Conservation (phyloP, 2,329 filamentous ascomycete genomes). For the Stagonosporopsis cucurbitacearum region DNA sequence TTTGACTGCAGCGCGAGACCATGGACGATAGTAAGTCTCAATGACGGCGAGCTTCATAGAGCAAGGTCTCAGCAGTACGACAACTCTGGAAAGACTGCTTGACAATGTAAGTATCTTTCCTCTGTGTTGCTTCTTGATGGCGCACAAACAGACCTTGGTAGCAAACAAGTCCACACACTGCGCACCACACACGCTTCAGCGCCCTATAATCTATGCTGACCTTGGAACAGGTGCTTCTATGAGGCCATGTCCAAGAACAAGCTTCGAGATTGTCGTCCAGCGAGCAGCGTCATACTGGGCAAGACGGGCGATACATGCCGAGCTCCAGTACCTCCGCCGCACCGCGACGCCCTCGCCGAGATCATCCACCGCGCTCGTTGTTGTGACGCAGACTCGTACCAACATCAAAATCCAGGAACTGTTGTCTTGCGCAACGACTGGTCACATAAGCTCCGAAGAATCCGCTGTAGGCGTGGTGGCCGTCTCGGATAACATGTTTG, state of each 20-base stretch:
- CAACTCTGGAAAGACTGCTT: neutral
- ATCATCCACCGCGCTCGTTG: no score
- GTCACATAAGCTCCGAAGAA: neutral
- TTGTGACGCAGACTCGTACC: neutral
- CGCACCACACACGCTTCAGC: neutral
- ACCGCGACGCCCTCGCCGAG: neutral
- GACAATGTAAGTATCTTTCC: neutral
- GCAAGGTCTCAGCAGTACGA: neutral
- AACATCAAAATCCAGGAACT: neutral
- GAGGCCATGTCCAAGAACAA: neutral
- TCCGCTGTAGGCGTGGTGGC: no score
- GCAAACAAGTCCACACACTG: neutral
- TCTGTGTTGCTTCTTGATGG: neutral
- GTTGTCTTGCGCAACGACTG: neutral
- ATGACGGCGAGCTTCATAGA: neutral
- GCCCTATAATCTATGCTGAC: neutral
- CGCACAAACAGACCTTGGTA: neutral
- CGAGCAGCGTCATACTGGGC: neutral
- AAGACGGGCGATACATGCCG: neutral
- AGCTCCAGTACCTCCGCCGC: neutral
- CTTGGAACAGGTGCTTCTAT: neutral
- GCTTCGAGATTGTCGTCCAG: neutral
- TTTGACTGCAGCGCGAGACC: neutral
- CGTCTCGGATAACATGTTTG: no score
- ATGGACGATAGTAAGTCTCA: neutral